These are phyloP conservation scores for Starmerella stigmatis DNA, from an alignment of 805 yeast genomes.

Conservation along the genomic window DNA sequence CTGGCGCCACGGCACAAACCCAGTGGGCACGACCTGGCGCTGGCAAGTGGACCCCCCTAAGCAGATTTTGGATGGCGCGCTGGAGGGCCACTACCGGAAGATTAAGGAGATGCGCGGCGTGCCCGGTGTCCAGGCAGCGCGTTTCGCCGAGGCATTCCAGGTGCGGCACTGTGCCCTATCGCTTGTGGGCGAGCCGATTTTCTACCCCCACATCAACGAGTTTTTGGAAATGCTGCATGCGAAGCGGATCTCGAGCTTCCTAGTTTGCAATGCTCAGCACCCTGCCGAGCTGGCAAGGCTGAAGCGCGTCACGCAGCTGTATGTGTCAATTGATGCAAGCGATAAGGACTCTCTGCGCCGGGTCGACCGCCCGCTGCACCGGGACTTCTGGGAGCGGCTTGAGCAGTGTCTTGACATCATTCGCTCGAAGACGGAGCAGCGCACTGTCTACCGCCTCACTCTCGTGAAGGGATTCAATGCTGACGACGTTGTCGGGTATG, in stretches of 20 bases:
- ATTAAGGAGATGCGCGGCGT: slow-evolving; percentile 93
- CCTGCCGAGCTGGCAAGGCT: slow-evolving; percentile 68
- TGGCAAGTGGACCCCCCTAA: slow-evolving; percentile 93
- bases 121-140: slow-evolving; percentile 81
- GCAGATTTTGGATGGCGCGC: slow-evolving; percentile 69
- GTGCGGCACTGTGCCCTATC: slow-evolving; percentile 89
- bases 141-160: slow-evolving; percentile 82
- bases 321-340: slow-evolving; percentile 92
- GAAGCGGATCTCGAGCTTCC: slow-evolving; percentile 68
- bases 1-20: slow-evolving; percentile 96
- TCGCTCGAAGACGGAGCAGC: slow-evolving; percentile 64
- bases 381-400: slow-evolving; percentile 89
- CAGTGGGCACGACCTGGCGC: slow-evolving; percentile 92
- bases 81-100: slow-evolving; percentile 80
- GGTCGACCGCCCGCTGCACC: slow-evolving; percentile 78
- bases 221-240: slow-evolving; percentile 73
- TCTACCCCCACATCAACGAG: slow-evolving; percentile 82
- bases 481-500: slow-evolving; percentile 64
- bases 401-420: slow-evolving; percentile 70
- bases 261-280: slow-evolving; percentile 94
- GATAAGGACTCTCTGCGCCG: slow-evolving; percentile 66
- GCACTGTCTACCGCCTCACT: slow-evolving; percentile 85
- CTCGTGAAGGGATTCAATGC: slow-evolving; percentile 88
- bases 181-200: slow-evolving; percentile 88
- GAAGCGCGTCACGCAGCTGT: slow-evolving; percentile 74